These are phyloP conservation scores for Russula vinacea DNA, from an alignment of 768 basidiomycete species.

Conservation along the genomic window DNA sequence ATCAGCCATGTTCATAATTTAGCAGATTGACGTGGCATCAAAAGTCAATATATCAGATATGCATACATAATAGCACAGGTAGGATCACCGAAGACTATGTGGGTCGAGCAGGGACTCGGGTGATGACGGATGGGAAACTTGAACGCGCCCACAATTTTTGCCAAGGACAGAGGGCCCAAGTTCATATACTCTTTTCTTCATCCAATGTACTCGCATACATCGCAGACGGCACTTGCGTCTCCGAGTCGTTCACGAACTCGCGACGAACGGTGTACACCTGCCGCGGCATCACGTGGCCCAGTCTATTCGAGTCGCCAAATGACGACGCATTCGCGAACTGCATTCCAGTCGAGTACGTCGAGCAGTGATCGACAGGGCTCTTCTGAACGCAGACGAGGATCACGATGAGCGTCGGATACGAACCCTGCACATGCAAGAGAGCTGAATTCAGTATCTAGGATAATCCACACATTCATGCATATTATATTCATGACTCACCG, in stretches of 20 bases:
- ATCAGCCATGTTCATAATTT: no score
- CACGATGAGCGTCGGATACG: conserved; percentile 23
- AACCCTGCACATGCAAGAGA: conserved; percentile 1
- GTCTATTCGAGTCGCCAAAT: background rate
- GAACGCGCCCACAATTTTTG: background rate
- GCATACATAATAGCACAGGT: no score
- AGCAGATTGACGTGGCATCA: no score
- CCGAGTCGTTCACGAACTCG: conserved; percentile 13
- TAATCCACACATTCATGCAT: background rate
- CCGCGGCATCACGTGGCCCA: background rate
- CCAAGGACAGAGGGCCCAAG: no score
- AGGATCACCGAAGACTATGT: background rate
- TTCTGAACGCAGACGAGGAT: conserved; percentile 24
- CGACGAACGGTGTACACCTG: conserved; percentile 14
- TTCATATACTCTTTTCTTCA: conserved; percentile 15
- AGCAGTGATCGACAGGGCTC: conserved; percentile 19
- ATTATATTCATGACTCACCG: conserved; percentile 15
- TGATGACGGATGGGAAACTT: background rate
- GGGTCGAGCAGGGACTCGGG: background rate
- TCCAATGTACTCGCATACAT: conserved; percentile 14
- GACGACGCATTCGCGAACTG: conserved; percentile 5
- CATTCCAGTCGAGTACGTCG: conserved; percentile 17
- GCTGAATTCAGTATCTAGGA: background rate
- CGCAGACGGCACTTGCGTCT: conserved; percentile 17
- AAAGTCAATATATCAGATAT: no score